phyloP scores from a whole-genome alignment of 768 basidiomycete species.

The Cyathus striatus region DNA sequence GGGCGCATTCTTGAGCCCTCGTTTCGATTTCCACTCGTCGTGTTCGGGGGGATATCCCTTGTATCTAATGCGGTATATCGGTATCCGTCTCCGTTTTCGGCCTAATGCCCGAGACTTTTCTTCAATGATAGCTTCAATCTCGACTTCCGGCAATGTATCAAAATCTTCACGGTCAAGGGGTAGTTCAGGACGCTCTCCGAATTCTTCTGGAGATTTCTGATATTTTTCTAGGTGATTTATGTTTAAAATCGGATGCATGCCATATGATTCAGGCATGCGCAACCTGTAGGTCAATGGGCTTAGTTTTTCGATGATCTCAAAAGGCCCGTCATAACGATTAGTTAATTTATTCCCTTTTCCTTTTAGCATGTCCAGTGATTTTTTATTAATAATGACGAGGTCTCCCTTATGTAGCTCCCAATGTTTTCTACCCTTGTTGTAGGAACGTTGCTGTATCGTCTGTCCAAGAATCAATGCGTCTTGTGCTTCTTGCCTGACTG shows the following conservation, averaged over 20 bases:
- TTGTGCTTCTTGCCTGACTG: slow-evolving; percentile 4
- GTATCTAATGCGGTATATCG: too few species aligned
- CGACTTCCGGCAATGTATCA: slow-evolving; percentile 11
- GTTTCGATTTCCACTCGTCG: too few species aligned
- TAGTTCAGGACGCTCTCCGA: slow-evolving; percentile 5
- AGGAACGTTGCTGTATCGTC: slow-evolving; percentile 6
- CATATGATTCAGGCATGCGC: slow-evolving; percentile 11
- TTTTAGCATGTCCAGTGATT: slow-evolving; percentile 10
- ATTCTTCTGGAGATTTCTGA: slow-evolving; percentile 7
- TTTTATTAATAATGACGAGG: too few species aligned
- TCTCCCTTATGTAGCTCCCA: slow-evolving; percentile 21
- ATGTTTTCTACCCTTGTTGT: slow-evolving; percentile 10
- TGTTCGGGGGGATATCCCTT: too few species aligned
- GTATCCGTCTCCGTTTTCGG: too few species aligned
- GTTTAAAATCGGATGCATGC: slow-evolving; percentile 14
- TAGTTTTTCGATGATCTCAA: slow-evolving; percentile 14
- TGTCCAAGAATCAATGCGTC: slow-evolving; percentile 11
- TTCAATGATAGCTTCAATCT: slow-evolving; percentile 16
- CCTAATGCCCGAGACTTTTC: too few species aligned
- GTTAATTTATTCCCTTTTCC: slow-evolving; percentile 23
- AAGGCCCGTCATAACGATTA: slow-evolving; percentile 20
- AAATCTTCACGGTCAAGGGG: slow-evolving; percentile 3
- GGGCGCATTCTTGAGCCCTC: too few species aligned
- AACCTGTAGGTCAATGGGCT: slow-evolving; percentile 15
- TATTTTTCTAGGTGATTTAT: slow-evolving; percentile 15